Evolutionary conservation across 1,139 yeast genomes (phyloP), one percentile per base, ranked within the genome.

Genomic region (Dujonia santamariae): DNA sequence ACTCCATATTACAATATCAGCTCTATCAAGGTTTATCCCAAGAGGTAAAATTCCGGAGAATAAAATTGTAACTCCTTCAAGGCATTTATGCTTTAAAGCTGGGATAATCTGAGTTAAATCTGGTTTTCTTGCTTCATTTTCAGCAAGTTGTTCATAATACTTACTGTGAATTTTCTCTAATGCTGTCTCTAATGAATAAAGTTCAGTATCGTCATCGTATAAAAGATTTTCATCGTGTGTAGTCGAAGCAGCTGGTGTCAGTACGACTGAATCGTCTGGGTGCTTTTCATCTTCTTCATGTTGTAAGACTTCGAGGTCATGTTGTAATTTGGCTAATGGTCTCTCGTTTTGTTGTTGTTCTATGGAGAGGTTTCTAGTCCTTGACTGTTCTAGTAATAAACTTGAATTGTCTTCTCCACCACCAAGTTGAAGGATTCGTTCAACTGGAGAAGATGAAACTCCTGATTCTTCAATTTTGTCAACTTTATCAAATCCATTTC

Each of bases 1-100:
- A 13, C 92, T 85, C 97, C 97, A 90, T 19, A 82, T 78, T 2
- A 90, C 97, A 33, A 92, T 85, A 54, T 87, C 96, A 2, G 86
- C 85, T 31, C 72, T 61, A 36, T 83, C 81, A 14, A 85, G 62
- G 39, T 79, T 75, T 5, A 81, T 71, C 1, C 94, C 94, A 13
- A 85, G 55, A 1, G 97, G 97, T 15, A 92, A 74, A 12, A 90
- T 71, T 0, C 97, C 97, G 1, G 96, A 84, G 49, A 92, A 84
- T 19, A 92, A 68, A 37, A 92, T 76, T 1, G 79, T 78, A 31
- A 82, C 74, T 3, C 83, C 92, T 26, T 72, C 61, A 42, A 92
- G 77, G 2, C 87, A 88, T 38, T 66, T 54, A 13, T 65, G 59
- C 53, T 88, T 90, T 73, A 90, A 71, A 15, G 60, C 53, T 1